Percentiles rank a stretch among this genome's conserved stretches.
Evolutionary conservation across 345 rosid species (phyloP).

Genomic region (Brassica carinata): DNA sequence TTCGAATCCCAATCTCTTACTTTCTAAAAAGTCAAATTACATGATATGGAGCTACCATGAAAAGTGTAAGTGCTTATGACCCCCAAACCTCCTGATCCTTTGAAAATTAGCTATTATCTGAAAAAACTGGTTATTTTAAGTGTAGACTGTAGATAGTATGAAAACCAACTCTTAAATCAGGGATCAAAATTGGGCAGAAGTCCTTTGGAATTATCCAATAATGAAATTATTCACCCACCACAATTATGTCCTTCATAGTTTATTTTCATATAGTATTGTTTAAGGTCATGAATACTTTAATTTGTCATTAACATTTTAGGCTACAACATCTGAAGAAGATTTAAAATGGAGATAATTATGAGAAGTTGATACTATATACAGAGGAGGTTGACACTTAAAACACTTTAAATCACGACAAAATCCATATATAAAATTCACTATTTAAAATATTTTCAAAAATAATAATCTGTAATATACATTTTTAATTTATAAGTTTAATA

Average conservation of each 20-base stretch:
- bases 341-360: slow-evolving; percentile 2
- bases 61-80: not conserved
- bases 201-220: too few species aligned
- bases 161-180: too few species aligned
- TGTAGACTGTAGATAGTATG: not conserved
- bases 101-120: not conserved
- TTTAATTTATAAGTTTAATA: too few species aligned
- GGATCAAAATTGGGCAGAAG: too few species aligned
- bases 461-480: slow-evolving; percentile 34
- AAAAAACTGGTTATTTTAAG: not conserved
- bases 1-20: not conserved
- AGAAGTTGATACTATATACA: slow-evolving; percentile 28
- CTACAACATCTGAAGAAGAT: not conserved
- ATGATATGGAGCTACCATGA: not conserved
- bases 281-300: not conserved
- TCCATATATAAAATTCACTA: too few species aligned
- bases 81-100: not conserved
- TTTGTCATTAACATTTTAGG: not conserved
- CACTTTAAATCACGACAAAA: too few species aligned
- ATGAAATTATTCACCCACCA: too few species aligned
- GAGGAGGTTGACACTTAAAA: slow-evolving; percentile 25
- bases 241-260: not conserved
- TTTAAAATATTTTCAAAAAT: too few species aligned
- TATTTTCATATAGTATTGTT: not conserved
- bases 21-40: not conserved